Evolutionary conservation across 768 basidiomycete species (phyloP), one percentile per base, ranked within the genome.

Genomic region (Thelephora aurantiotincta): DNA sequence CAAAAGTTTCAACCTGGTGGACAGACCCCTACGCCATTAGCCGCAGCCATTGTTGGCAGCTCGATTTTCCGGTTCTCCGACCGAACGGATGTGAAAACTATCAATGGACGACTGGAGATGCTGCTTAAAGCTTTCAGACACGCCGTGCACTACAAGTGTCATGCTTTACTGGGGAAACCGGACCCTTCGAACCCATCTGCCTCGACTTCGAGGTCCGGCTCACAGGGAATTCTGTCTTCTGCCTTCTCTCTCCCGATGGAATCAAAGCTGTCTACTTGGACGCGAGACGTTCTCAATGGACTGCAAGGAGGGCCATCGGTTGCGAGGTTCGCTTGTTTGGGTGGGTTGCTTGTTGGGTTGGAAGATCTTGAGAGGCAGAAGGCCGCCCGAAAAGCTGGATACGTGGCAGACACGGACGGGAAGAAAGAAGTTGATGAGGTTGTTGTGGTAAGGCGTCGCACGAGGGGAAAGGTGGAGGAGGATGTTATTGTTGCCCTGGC

Each of bases 401-500:
- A 20, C 55, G 58, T 12, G 57, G 26, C 26, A 4, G 26, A 30
- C 26, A 30, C 26, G 26, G 26, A 30, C 26, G 26, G 9, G 26
- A 30, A 30, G 26, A 30, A 9, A 30, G 26, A 30, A 30, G 26
- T 30, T 4, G 26, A 30, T 9, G 26, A 30, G 9, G 9, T 9
- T 4, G 26, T 30, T 30, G 26, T 9, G 4, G 26, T 30, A 30
- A 9, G 26, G 26, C 26, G 26, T 9, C n/a, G 59, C 61, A 7
- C 22, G 14, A 67, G 70, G 41, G 62, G 64, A 3, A 57, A 56
- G 37, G 70, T 80, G 9, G 80, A 88, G 59, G 73, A 81, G 47
- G 80, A 84, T 55, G 58, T 77, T 20, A 66, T 87, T 26, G 65
- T 89, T 22, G 74, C 81, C 2, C 66, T 86, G 22, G 84, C 86